Evolutionary conservation across 148 eudicot genomes (phyloP).

Genomic region (Amaranthus palmeri): DNA sequence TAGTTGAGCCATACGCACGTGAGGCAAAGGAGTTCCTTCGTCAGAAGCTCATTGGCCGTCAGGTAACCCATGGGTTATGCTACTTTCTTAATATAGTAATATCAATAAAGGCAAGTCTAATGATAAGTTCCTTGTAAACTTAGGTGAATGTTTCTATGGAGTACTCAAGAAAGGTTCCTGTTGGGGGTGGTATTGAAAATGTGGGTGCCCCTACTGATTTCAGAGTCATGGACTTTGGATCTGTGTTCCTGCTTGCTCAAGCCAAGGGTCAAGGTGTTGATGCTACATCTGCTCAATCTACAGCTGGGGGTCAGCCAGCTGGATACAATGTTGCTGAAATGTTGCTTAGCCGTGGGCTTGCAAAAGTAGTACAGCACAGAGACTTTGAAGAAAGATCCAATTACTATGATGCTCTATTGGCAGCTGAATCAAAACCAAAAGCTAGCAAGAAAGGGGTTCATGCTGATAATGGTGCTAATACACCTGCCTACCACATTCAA

Average conservation of each 20-base stretch:
- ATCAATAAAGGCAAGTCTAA: constrained; percentile 17
- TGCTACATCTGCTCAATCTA: constrained; percentile 38
- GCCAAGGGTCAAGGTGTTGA: constrained; percentile 54
- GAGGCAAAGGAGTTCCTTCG: constrained; percentile 92
- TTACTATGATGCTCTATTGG: constrained; percentile 74
- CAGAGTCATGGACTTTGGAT: constrained; percentile 83
- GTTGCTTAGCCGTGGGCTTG: constrained; percentile 78
- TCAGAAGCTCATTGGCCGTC: constrained; percentile 75
- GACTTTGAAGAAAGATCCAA: constrained; percentile 92
- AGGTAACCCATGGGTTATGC: constrained; percentile 36
- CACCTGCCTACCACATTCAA: constrained; percentile 59
- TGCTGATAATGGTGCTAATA: constrained; percentile 43
- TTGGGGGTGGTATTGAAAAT: constrained; percentile 45
- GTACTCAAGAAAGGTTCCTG: constrained; percentile 71
- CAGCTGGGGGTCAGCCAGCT: constrained; percentile 45
- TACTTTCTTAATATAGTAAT: constrained; percentile 1
- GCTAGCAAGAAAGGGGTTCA: constrained; percentile 73
- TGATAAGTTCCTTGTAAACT: constrained; percentile 10
- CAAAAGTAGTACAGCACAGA: constrained; percentile 62
- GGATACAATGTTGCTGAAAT: constrained; percentile 83
- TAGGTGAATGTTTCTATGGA: constrained; percentile 98
- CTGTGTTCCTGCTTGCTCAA: constrained; percentile 69
- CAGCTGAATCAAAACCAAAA: constrained; percentile 80
- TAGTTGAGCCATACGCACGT: constrained; percentile 71
- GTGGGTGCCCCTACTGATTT: constrained; percentile 40